These are phyloP conservation scores for Earliella scabrosa DNA, from an alignment of 1,284 basidiomycete species.

Conservation along the genomic window DNA sequence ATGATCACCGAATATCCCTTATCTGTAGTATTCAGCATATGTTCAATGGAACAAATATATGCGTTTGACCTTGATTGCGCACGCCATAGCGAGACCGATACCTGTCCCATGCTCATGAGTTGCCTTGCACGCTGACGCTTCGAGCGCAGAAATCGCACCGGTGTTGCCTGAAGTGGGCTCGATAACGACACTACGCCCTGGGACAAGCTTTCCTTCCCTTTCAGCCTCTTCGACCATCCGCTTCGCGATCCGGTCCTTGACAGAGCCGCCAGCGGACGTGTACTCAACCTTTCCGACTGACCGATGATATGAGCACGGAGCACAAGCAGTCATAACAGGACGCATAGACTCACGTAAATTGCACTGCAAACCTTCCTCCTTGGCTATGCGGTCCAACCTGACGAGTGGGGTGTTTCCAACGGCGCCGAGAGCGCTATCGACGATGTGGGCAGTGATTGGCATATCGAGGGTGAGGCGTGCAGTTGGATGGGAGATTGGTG, in stretches of 20 bases:
- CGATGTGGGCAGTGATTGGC: conserved; percentile 47
- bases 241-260: conserved; percentile 96
- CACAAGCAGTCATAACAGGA: neutral
- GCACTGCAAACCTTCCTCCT: conserved; percentile 81
- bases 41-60: conserved; percentile 19
- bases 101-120: conserved; percentile 48
- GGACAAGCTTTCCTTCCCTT: conserved; percentile 82
- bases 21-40: conserved; percentile 79
- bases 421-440: conserved; percentile 81
- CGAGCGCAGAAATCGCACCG: conserved; percentile 57
- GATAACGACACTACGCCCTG: conserved; percentile 91
- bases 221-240: conserved; percentile 97
- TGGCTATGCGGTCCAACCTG: conserved; percentile 81
- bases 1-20: conserved; percentile 94
- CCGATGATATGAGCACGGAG: neutral
- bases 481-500: no score
- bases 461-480: conserved; percentile 17
- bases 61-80: conserved; percentile 82
- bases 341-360: conserved; percentile 75
- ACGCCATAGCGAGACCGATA: conserved; percentile 90
- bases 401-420: conserved; percentile 93
- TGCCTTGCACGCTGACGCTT: no score
- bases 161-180: conserved; percentile 96
- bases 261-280: conserved; percentile 90
- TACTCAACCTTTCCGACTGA: conserved; percentile 91